These are phyloP conservation scores for Dispira simplex DNA, from an alignment of 192 early-diverging fungal genomes.

Conservation along the genomic window DNA sequence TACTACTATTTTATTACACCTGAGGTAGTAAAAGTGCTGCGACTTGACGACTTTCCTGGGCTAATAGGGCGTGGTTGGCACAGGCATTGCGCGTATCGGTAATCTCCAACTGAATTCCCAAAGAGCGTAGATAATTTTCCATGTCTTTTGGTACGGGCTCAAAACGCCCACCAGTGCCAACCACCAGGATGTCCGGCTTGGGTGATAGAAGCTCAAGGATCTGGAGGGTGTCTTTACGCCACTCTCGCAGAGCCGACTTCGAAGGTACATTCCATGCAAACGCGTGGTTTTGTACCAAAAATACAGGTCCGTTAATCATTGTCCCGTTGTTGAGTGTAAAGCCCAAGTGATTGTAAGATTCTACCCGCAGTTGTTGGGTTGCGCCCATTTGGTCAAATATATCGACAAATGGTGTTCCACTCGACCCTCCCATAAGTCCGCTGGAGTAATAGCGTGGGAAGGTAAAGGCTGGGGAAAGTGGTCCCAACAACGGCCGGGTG, in stretches of 20 bases:
- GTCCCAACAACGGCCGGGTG: no score
- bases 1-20: constrained; percentile 11
- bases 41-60: constrained; percentile 23
- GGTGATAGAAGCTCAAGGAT: constrained; percentile 21
- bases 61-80: constrained; percentile 22
- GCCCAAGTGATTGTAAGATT: not conserved
- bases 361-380: not conserved
- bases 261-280: not conserved
- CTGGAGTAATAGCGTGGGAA: no score
- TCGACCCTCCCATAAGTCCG: no score
- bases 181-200: constrained; percentile 26
- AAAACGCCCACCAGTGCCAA: constrained; percentile 22
- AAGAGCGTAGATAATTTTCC: constrained; percentile 20
- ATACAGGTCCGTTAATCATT: not conserved
- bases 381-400: not conserved
- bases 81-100: constrained; percentile 20
- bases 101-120: constrained; percentile 24
- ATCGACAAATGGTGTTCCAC: not conserved
- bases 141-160: constrained; percentile 15
- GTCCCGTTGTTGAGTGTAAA: not conserved
- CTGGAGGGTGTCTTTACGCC: constrained; percentile 13
- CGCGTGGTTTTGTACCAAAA: not conserved
- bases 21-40: constrained; percentile 24
- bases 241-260: not conserved
- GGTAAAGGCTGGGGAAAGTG: no score